Percentiles rank a stretch among this genome's conserved stretches.
Conservation (phyloP, 495 filamentous ascomycete genomes). For the Ramalina intermedia region DNA sequence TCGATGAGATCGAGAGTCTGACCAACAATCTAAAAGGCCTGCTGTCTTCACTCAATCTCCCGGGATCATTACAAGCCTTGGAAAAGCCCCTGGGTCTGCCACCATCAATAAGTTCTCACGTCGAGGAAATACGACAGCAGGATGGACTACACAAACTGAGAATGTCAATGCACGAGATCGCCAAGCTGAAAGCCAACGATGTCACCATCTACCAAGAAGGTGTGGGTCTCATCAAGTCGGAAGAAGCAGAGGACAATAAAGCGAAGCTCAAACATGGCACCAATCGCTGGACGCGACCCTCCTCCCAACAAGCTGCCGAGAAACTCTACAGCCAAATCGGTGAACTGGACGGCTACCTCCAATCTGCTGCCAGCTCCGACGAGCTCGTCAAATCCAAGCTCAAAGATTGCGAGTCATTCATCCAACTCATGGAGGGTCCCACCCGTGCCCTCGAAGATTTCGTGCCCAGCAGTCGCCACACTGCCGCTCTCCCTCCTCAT, state of each 20-base stretch:
- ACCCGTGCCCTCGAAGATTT: constrained; percentile 73
- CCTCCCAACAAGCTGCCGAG: constrained; percentile 52
- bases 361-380: constrained; percentile 71
- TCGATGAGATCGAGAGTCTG: constrained; percentile 70
- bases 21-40: constrained; percentile 69
- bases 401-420: constrained; percentile 53
- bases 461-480: constrained; percentile 67
- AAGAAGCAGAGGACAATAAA: constrained; percentile 68
- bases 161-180: constrained; percentile 68
- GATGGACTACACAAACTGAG: constrained; percentile 64
- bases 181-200: constrained; percentile 69
- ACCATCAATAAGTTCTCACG: constrained; percentile 67
- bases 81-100: constrained; percentile 94
- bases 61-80: constrained; percentile 83
- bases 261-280: constrained; percentile 73
- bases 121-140: constrained; percentile 89
- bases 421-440: constrained; percentile 60
- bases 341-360: constrained; percentile 81
- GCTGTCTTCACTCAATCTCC: constrained; percentile 71
- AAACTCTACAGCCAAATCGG: constrained; percentile 61
- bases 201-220: constrained; percentile 66
- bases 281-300: constrained; percentile 62
- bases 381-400: constrained; percentile 67
- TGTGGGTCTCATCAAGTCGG: constrained; percentile 55
- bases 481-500: constrained; percentile 56